These are phyloP conservation scores for Pythium vanterpoolii DNA, from an alignment of 352 stramenopile species.

Conservation along the genomic window DNA sequence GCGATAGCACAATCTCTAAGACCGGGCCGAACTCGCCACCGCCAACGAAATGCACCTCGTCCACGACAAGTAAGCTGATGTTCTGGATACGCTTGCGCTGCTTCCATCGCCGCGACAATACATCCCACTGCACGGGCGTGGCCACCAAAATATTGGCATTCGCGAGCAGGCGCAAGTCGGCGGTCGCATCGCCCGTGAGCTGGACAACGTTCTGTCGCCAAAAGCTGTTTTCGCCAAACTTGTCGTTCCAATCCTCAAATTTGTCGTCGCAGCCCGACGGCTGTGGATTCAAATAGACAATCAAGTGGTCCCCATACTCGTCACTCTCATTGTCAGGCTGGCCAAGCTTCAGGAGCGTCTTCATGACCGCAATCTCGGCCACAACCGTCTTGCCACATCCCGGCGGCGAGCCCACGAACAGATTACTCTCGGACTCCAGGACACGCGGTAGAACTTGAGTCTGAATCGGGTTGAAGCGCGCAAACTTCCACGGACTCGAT, in stretches of 20 bases:
- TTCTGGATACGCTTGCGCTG: constrained; percentile 96
- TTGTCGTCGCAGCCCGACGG: constrained; percentile 61
- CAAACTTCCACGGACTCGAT: constrained; percentile 70
- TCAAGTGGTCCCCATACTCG: constrained; percentile 68
- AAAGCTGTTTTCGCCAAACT: constrained; percentile 78
- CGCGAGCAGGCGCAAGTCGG: constrained; percentile 92
- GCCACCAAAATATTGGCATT: constrained; percentile 92
- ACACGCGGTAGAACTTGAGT: constrained; percentile 97
- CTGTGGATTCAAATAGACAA: constrained; percentile 95
- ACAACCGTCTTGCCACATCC: constrained; percentile 94
- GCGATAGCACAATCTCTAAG: constrained; percentile 97
- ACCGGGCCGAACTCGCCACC: constrained; percentile 84
- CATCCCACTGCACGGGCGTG: constrained; percentile 95
- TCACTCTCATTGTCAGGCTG: constrained; percentile 54
- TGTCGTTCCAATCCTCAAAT: constrained; percentile 80
- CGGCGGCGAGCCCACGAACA: constrained; percentile 94
- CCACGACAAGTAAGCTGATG: constrained; percentile 93
- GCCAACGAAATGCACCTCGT: constrained; percentile 98
- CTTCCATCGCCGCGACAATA: constrained; percentile 95
- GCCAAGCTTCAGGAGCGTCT: constrained; percentile 70
- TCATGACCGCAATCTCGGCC: constrained; percentile 96
- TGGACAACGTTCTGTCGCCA: constrained; percentile 86
- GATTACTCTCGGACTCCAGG: constrained; percentile 94
- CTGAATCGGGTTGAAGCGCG: constrained; percentile 98
- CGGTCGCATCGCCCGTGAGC: constrained; percentile 93